These are phyloP conservation scores for Rosa hybrid DNA, from an alignment of 331 rosid genomes.

Conservation along the genomic window DNA sequence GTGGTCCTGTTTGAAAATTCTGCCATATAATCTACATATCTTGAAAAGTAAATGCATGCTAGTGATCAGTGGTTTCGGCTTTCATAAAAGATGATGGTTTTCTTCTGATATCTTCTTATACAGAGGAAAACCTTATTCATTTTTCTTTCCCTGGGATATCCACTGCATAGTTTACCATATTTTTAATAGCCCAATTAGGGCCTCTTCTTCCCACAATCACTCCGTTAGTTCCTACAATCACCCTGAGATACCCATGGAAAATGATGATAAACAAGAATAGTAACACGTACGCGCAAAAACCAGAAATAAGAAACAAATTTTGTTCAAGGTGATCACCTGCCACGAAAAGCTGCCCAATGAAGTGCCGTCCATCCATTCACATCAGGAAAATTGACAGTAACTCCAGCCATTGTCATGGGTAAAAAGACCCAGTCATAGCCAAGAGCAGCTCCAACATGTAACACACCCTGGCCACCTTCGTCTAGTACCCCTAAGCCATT, in stretches of 20 bases:
- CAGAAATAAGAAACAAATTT: constrained; percentile 2
- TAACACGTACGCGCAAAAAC: neutral
- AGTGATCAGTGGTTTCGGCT: neutral
- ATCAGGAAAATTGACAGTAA: constrained; percentile 77
- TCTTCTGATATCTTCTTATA: neutral
- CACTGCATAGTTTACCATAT: neutral
- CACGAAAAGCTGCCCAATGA: constrained; percentile 94
- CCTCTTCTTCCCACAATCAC: neutral
- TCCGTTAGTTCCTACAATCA: neutral
- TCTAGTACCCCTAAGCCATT: constrained; percentile 55
- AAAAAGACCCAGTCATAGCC: constrained; percentile 86
- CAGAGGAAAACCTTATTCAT: neutral
- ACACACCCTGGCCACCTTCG: constrained; percentile 79
- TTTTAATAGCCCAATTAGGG: neutral
- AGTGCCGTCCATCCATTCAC: constrained; percentile 90
- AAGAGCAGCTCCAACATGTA: constrained; percentile 89
- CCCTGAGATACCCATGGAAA: neutral
- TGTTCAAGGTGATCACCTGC: constrained; percentile 56
- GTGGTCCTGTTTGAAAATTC: neutral
- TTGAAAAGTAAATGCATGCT: neutral
- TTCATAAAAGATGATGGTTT: neutral
- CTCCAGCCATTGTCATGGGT: constrained; percentile 71
- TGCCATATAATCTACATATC: neutral
- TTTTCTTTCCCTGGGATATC: neutral
- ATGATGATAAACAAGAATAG: neutral